Percentiles rank a stretch among this genome's conserved stretches.
phyloP scores from a whole-genome alignment of 2,329 filamentous ascomycete species.

The Ustilaginoidea virens region DNA sequence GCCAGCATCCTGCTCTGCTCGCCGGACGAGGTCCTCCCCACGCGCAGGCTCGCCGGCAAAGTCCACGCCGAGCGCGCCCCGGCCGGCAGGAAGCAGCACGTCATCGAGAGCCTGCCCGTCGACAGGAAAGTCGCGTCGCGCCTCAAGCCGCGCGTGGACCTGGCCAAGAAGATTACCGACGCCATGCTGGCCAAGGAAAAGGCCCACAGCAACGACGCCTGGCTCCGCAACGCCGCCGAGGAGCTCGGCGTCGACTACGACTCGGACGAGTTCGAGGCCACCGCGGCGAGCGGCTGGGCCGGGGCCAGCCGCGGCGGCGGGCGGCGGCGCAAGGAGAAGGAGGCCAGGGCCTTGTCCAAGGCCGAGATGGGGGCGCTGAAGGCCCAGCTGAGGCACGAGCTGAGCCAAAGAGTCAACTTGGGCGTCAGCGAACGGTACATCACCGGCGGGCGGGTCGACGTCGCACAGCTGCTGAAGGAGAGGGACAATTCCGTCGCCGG shows the following conservation, averaged over 20 bases:
- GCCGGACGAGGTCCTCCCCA: slow-evolving; percentile 79
- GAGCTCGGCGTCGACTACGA: slow-evolving; percentile 92
- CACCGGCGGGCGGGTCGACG: slow-evolving; percentile 68
- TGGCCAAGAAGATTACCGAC: slow-evolving; percentile 83
- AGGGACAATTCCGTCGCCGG: slow-evolving; percentile 29
- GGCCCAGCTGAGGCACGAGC: slow-evolving; percentile 54
- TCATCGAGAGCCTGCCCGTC: slow-evolving; percentile 68
- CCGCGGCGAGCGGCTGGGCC: slow-evolving; percentile 45
- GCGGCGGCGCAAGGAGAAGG: slow-evolving; percentile 59
- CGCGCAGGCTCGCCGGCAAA: slow-evolving; percentile 70
- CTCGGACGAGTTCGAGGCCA: slow-evolving; percentile 73
- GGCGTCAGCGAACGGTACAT: slow-evolving; percentile 82
- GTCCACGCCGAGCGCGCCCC: slow-evolving; percentile 53
- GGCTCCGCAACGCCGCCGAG: slow-evolving; percentile 71
- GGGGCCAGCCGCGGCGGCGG: slow-evolving; percentile 56
- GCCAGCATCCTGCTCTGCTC: slow-evolving; percentile 78
- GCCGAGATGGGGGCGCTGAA: slow-evolving; percentile 54
- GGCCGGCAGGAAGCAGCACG: slow-evolving; percentile 34
- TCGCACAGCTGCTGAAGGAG: slow-evolving; percentile 53
- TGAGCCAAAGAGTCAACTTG: slow-evolving; percentile 64
- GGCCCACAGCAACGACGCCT: slow-evolving; percentile 66
- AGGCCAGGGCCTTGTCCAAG: slow-evolving; percentile 52
- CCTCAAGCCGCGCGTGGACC: slow-evolving; percentile 58
- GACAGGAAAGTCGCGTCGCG: slow-evolving; percentile 65
- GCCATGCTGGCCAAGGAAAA: slow-evolving; percentile 76